A percentile compares a stretch with the other conserved stretches of the same genome.
Evolutionary conservation across 495 filamentous ascomycete genomes (phyloP).

Genomic region (Amphirosellinia nigrospora): DNA sequence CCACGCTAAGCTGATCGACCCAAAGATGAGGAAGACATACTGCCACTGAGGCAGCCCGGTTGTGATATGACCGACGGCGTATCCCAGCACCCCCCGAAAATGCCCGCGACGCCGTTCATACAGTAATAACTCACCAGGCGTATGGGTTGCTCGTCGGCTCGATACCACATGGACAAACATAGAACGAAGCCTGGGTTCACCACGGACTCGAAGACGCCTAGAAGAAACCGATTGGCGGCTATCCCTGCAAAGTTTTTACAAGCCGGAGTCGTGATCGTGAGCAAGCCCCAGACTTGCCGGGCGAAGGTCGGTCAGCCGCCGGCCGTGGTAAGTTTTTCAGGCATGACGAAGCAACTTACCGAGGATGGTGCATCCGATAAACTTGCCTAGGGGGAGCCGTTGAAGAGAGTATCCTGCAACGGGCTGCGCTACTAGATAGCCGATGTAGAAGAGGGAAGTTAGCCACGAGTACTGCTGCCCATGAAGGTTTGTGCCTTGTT

Average conservation of each 20-base stretch:
- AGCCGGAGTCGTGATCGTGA: conserved; percentile 56
- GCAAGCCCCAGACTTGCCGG: conserved; percentile 45
- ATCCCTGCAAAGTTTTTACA: conserved; percentile 57
- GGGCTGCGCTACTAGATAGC: conserved; percentile 58
- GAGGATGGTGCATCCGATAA: conserved; percentile 49
- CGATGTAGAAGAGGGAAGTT: conserved; percentile 63
- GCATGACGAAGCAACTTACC: conserved; percentile 20
- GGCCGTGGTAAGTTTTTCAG: background rate
- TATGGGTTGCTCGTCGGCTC: conserved; percentile 58
- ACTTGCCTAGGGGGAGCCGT: conserved; percentile 60
- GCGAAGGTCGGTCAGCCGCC: conserved; percentile 17
- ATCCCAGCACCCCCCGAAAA: conserved; percentile 59
- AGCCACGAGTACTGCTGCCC: conserved; percentile 68
- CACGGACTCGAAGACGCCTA: conserved; percentile 61
- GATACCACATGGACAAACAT: conserved; percentile 65
- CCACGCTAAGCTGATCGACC: conserved; percentile 59
- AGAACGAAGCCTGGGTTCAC: conserved; percentile 65
- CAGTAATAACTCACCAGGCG: conserved; percentile 61
- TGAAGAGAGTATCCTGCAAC: conserved; percentile 60
- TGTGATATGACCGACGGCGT: conserved; percentile 58
- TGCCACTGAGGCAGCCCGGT: conserved; percentile 49
- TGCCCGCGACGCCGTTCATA: conserved; percentile 62
- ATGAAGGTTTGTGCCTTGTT: conserved; percentile 55
- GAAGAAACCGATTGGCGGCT: conserved; percentile 57
- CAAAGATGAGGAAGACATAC: conserved; percentile 57